Conservation (phyloP, 1,284 basidiomycete genomes). For the Cutaneotrichosporon cutaneum region DNA sequence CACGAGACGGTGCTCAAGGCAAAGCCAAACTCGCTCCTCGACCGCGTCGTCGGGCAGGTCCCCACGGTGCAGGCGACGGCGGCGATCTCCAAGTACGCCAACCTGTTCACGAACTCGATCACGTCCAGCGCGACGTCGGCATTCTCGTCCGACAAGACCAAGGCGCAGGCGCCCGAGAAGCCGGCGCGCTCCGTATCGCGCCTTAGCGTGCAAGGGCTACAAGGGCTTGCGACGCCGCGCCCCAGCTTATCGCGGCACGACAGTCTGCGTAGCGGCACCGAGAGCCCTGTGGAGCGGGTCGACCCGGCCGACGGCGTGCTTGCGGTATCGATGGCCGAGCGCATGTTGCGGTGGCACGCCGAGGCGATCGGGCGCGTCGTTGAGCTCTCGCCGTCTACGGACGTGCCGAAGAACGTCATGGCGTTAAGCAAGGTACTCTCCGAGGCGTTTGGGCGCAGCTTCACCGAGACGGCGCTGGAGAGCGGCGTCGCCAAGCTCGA, state of each 20-base stretch:
- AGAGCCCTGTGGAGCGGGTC: constrained; percentile 20
- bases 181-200: constrained; percentile 12
- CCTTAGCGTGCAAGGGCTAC: constrained; percentile 16
- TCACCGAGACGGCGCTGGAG: constrained; percentile 87
- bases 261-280: constrained; percentile 6
- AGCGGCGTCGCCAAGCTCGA: constrained; percentile 75
- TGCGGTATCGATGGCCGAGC: constrained; percentile 73
- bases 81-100: constrained; percentile 66
- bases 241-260: constrained; percentile 8
- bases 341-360: constrained; percentile 93
- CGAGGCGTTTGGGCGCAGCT: constrained; percentile 80
- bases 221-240: constrained; percentile 9
- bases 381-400: constrained; percentile 73
- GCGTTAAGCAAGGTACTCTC: constrained; percentile 81
- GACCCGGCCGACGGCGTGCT: constrained; percentile 76
- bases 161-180: not conserved
- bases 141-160: constrained; percentile 35
- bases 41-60: constrained; percentile 78
- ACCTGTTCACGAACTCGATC: constrained; percentile 56
- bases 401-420: constrained; percentile 91
- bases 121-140: constrained; percentile 34
- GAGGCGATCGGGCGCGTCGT: constrained; percentile 90
- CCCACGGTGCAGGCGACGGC: constrained; percentile 58
- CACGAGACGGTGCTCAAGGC: constrained; percentile 79
- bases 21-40: constrained; percentile 79